These are phyloP conservation scores for Boletus sp. DNA, from an alignment of 768 basidiomycete genomes.

Conservation along the genomic window DNA sequence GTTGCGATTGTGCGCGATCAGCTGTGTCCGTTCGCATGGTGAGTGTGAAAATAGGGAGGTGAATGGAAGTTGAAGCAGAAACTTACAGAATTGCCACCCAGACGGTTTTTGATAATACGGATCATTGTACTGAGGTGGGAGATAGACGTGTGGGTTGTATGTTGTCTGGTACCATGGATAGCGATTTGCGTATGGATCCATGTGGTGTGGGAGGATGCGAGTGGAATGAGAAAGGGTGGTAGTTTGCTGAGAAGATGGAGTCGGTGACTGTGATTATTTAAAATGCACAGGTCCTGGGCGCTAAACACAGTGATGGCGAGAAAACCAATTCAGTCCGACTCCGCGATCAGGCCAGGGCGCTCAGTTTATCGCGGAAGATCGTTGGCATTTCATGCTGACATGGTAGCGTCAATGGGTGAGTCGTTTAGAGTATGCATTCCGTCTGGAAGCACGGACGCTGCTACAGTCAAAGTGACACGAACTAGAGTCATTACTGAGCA, in stretches of 20 bases:
- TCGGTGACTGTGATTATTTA: constrained; percentile 8
- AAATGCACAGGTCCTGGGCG: constrained; percentile 9
- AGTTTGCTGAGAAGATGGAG: neutral
- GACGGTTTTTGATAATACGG: constrained; percentile 10
- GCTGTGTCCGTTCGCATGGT: constrained; percentile 4
- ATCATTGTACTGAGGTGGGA: constrained; percentile 22
- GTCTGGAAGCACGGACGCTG: neutral
- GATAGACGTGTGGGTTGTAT: constrained; percentile 32
- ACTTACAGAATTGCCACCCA: constrained; percentile 20
- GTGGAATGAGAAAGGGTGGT: neutral
- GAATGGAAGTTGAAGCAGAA: neutral
- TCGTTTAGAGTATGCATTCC: neutral
- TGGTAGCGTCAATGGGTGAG: neutral
- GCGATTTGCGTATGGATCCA: constrained; percentile 26
- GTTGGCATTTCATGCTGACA: neutral
- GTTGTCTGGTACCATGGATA: constrained; percentile 25
- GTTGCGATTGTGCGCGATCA: constrained; percentile 35
- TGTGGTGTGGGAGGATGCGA: constrained; percentile 1
- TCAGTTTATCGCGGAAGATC: neutral
- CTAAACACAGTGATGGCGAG: neutral
- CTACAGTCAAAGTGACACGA: constrained; percentile 2
- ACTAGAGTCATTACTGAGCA: neutral
- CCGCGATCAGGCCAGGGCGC: neutral
- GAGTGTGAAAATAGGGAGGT: neutral
- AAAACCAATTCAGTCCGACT: constrained; percentile 7